Conservation (phyloP, 2,329 filamentous ascomycete genomes). For the Mariannaea sp. region DNA sequence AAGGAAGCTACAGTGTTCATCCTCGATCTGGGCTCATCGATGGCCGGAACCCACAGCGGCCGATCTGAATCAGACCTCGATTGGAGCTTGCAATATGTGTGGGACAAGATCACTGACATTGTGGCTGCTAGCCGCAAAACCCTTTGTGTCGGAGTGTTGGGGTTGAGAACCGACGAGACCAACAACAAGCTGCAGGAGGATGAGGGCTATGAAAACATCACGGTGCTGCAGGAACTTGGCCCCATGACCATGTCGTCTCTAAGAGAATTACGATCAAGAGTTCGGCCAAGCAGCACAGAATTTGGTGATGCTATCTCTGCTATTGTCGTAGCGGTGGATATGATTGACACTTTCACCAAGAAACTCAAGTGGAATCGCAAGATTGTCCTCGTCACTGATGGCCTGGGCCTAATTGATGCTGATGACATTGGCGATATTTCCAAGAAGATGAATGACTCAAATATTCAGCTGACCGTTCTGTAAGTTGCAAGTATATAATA, state of each 20-base stretch:
- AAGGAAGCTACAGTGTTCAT: slow-evolving; percentile 95
- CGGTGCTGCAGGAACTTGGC: slow-evolving; percentile 72
- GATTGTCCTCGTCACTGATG: slow-evolving; percentile 87
- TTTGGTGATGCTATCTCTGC: slow-evolving; percentile 86
- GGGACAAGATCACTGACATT: slow-evolving; percentile 82
- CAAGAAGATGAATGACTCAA: slow-evolving; percentile 72
- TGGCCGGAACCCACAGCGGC: slow-evolving; percentile 73
- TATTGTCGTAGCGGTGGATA: slow-evolving; percentile 81
- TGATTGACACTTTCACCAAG: slow-evolving; percentile 81
- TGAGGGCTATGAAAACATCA: slow-evolving; percentile 80
- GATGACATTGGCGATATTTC: slow-evolving; percentile 74
- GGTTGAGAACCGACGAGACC: slow-evolving; percentile 79
- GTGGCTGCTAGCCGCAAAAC: slow-evolving; percentile 70
- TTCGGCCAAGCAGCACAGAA: slow-evolving; percentile 71
- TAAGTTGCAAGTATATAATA: slow-evolving; percentile 50
- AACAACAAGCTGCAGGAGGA: slow-evolving; percentile 69
- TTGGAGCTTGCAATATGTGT: slow-evolving; percentile 88
- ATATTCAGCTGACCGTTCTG: slow-evolving; percentile 80
- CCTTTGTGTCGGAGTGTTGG: slow-evolving; percentile 78
- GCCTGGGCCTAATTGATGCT: slow-evolving; percentile 70
- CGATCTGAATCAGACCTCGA: slow-evolving; percentile 81
- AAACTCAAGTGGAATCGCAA: slow-evolving; percentile 80
- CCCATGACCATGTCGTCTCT: slow-evolving; percentile 70
- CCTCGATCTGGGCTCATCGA: slow-evolving; percentile 85
- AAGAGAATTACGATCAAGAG: slow-evolving; percentile 62